Percentiles rank a stretch among this genome's conserved stretches.
Conservation (phyloP, 108 stramenopile species). For the Cyclotella sp. region DNA sequence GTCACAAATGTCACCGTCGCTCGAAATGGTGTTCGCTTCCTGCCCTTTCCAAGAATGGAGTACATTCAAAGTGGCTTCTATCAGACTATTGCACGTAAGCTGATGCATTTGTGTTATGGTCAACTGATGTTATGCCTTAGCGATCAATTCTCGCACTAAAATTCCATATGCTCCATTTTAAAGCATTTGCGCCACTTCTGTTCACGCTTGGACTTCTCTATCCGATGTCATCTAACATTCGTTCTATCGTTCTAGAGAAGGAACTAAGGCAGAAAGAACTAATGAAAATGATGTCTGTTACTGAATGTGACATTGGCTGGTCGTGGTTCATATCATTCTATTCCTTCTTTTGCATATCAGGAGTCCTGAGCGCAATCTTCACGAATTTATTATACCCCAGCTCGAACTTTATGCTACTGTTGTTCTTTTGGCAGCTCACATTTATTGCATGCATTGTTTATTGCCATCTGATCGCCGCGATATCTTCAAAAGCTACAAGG, state of each 20-base stretch:
- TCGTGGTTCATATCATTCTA: constrained; percentile 79
- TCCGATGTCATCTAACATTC: constrained; percentile 69
- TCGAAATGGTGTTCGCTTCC: constrained; percentile 62
- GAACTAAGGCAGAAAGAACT: constrained; percentile 86
- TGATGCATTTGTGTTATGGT: not conserved
- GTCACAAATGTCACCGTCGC: constrained; percentile 33
- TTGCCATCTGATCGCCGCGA: constrained; percentile 63
- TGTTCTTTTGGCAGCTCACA: constrained; percentile 69
- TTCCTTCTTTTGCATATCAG: constrained; percentile 62
- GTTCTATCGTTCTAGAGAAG: constrained; percentile 71
- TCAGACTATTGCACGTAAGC: constrained; percentile 42
- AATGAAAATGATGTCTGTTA: constrained; percentile 90
- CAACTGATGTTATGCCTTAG: not conserved
- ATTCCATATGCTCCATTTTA: not conserved
- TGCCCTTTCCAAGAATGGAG: constrained; percentile 66
- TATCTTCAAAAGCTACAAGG: constrained; percentile 72
- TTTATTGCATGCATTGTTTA: constrained; percentile 59
- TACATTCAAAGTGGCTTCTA: constrained; percentile 70
- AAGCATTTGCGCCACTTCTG: constrained; percentile 49
- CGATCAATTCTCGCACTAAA: not conserved
- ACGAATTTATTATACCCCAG: constrained; percentile 58
- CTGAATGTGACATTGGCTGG: constrained; percentile 64
- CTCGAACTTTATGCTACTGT: constrained; percentile 50
- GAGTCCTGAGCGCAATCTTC: constrained; percentile 51
- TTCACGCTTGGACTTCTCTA: constrained; percentile 71